Conservation (phyloP, 768 basidiomycete genomes). For the Boletus patriciae region DNA sequence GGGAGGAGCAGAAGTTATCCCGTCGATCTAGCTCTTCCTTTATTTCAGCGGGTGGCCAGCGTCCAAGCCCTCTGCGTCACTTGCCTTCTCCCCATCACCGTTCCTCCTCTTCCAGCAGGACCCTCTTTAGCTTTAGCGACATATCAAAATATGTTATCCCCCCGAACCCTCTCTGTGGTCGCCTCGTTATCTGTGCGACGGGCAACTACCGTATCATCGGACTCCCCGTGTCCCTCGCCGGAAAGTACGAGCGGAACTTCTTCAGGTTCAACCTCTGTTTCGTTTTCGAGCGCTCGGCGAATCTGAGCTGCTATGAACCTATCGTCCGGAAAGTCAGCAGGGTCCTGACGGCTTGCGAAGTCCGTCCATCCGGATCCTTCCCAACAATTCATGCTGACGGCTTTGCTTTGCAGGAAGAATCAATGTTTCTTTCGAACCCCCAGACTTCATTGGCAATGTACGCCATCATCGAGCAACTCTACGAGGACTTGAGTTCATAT, state of each 20-base stretch:
- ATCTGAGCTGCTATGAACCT: slow-evolving; percentile 94
- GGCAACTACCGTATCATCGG: slow-evolving; percentile 85
- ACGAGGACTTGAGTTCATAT: slow-evolving; percentile 96
- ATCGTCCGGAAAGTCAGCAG: slow-evolving; percentile 93
- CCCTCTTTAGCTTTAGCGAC: slow-evolving; percentile 85
- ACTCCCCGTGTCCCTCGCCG: slow-evolving; percentile 79
- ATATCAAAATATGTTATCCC: slow-evolving; percentile 96
- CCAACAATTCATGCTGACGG: neutral
- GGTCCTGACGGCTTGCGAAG: slow-evolving; percentile 87
- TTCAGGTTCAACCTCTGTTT: slow-evolving; percentile 96
- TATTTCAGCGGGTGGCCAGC: slow-evolving; percentile 46
- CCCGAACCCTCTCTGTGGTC: slow-evolving; percentile 77
- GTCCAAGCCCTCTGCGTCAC: slow-evolving; percentile 43
- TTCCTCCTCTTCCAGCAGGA: slow-evolving; percentile 48
- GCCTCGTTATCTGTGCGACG: slow-evolving; percentile 85
- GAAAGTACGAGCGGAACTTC: slow-evolving; percentile 79
- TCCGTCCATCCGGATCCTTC: slow-evolving; percentile 37
- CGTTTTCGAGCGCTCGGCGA: slow-evolving; percentile 89
- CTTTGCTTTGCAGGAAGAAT: slow-evolving; percentile 68
- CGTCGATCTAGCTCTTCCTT: slow-evolving; percentile 54
- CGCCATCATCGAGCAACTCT: slow-evolving; percentile 91
- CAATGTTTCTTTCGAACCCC: slow-evolving; percentile 78
- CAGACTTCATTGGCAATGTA: slow-evolving; percentile 65
- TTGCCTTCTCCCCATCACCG: slow-evolving; percentile 47
- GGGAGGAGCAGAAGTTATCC: slow-evolving; percentile 41